Conservation (phyloP, 108 stramenopile species). For the Cafeteria roenbergensis region DNA sequence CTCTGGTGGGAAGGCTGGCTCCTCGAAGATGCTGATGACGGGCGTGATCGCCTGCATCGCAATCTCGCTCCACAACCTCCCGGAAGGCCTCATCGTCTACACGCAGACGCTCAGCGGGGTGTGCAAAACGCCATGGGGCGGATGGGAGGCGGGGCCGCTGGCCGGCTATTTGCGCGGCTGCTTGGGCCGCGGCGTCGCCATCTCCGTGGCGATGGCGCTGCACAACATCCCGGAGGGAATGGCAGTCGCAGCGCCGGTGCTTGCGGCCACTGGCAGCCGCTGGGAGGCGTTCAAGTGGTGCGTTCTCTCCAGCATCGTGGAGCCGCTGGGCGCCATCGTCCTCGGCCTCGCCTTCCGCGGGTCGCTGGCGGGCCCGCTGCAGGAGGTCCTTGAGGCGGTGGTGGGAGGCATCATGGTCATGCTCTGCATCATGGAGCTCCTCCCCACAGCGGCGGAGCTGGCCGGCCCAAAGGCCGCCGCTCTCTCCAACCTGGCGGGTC, state of each 20-base stretch:
- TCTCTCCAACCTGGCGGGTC: background rate
- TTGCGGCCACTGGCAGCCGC: constrained; percentile 64
- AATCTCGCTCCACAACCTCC: constrained; percentile 14
- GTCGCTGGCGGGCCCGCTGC: background rate
- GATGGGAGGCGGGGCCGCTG: background rate
- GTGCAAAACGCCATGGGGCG: background rate
- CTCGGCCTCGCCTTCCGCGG: background rate
- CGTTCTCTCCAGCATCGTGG: background rate
- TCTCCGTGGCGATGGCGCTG: constrained; percentile 67
- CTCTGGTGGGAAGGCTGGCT: too few relatives aligned
- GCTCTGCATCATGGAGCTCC: constrained; percentile 6
- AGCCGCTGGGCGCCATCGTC: background rate
- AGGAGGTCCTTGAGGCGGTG: background rate
- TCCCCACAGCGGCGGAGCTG: background rate
- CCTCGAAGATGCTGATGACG: background rate
- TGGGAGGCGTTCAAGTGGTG: constrained; percentile 51
- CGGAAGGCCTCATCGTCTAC: constrained; percentile 20
- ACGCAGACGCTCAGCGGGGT: background rate
- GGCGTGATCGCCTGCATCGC: background rate
- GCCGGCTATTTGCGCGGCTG: constrained; percentile 5
- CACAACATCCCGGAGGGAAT: constrained; percentile 80
- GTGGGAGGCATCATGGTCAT: constrained; percentile 9
- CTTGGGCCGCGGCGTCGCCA: constrained; percentile 35
- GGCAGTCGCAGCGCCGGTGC: constrained; percentile 70
- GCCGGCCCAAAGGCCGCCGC: background rate